A percentile compares a stretch with the other conserved stretches of the same genome.
Conservation (phyloP, 805 yeast genomes). For the Cyberlindnera petersonii region DNA sequence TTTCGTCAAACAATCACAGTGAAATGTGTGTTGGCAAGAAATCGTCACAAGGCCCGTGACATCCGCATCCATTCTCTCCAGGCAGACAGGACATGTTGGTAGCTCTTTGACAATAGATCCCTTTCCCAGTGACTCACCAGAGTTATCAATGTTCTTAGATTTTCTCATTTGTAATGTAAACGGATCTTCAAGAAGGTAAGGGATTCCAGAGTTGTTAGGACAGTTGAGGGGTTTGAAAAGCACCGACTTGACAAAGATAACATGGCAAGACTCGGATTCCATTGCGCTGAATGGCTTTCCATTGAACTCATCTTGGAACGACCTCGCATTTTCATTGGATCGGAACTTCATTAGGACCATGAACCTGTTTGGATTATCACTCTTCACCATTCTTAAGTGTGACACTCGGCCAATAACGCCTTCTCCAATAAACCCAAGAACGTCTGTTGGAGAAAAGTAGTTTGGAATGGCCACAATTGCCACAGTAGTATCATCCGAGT, state of each 20-base stretch:
- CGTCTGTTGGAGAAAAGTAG: conserved; percentile 80
- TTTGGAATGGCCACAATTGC: conserved; percentile 84
- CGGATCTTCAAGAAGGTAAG: conserved; percentile 70
- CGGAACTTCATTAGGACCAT: conserved; percentile 76
- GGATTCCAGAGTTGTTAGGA: conserved; percentile 40
- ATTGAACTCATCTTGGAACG: conserved; percentile 61
- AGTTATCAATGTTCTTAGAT: conserved; percentile 10
- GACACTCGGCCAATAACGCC: conserved; percentile 49
- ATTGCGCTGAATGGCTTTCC: conserved; percentile 77
- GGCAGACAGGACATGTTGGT: conserved; percentile 91
- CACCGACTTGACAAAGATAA: conserved; percentile 53
- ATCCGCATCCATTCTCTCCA: conserved; percentile 80
- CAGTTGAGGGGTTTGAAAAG: conserved; percentile 25
- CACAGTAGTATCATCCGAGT: conserved; percentile 62
- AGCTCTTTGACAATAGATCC: conserved; percentile 48
- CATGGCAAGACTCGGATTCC: conserved; percentile 87
- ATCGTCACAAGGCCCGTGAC: conserved; percentile 81
- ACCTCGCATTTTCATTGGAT: conserved; percentile 49
- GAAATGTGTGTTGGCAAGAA: conserved; percentile 91
- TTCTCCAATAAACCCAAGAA: conserved; percentile 77
- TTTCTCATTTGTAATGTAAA: conserved; percentile 42
- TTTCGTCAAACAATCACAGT: conserved; percentile 79
- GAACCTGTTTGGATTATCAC: conserved; percentile 63
- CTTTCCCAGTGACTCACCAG: conserved; percentile 10
- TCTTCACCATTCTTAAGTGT: conserved; percentile 68